Evolutionary conservation across 257 asterid genomes (phyloP), one percentile per base, ranked within the genome.

Genomic region (Solanum sitiens): DNA sequence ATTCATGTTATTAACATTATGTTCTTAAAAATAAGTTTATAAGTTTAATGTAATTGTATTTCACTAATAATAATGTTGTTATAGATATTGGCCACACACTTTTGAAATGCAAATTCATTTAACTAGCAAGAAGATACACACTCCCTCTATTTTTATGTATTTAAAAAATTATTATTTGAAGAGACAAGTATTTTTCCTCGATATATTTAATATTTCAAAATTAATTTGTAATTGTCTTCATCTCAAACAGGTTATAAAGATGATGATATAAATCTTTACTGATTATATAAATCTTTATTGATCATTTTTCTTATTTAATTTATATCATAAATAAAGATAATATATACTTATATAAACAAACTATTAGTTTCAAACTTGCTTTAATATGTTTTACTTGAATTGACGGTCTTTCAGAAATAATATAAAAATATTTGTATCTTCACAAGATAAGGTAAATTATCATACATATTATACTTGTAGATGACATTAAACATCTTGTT

Each of bases 361-460:
- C n/a, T n/a, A n/a, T 0, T 65, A 63, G 0, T 67, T 65, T 1
- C 8, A 12, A 67, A 6, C 3, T 13, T 67, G 1, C 35, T 67
- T 67, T 11, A 18, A 11, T 5, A 67, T 67, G 2, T 4, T 67
- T 67, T 25, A 67, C 8, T 2, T 67, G 1, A 25, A 11, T 25
- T 25, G 18, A 65, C 3, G 16, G 16, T 67, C 0, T 25, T 65
- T 65, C 0, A 13, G 1, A 65, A 65, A 65, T 0, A 25, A 40
- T 40, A 40, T 3, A 40, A 10, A 40, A 40, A 13, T 0, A 8
- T 65, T 0, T 65, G 4, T 67, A 67, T 13, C 1, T 67, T 1
- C 2, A 67, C 9, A 67, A 67, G 8, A 56, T 18, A 56, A 56
- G n/a, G 3, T 18, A 56, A 56, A 56, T 10, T 56, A 56, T 56